These are phyloP conservation scores for Digitaria exilis DNA, from an alignment of 202 grass and related monocot species.

Conservation along the genomic window DNA sequence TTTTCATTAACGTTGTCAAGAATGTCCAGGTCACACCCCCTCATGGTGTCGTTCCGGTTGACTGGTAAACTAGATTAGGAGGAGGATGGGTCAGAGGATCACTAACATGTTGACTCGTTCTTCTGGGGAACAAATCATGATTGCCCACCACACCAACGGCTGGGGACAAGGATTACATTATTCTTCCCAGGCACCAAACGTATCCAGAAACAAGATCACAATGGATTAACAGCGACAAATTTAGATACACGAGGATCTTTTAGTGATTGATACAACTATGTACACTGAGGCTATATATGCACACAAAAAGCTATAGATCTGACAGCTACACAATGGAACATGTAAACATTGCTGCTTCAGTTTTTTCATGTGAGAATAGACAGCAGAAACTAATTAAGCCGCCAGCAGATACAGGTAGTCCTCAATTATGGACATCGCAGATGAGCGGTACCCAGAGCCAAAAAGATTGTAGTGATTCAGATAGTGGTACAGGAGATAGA, in stretches of 20 bases:
- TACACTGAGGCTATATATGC: background rate
- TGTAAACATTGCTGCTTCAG: background rate
- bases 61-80: background rate
- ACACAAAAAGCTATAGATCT: background rate
- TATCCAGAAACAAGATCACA: background rate
- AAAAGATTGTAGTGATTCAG: slow-evolving; percentile 92
- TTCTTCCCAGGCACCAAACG: background rate
- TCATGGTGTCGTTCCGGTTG: slow-evolving; percentile 11
- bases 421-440: slow-evolving; percentile 76
- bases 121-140: background rate
- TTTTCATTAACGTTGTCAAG: slow-evolving; percentile 25
- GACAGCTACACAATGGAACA: background rate
- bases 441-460: slow-evolving; percentile 70
- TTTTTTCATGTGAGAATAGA: background rate
- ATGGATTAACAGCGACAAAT: slow-evolving; percentile 10
- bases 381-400: slow-evolving; percentile 24
- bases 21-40: background rate
- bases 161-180: background rate
- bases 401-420: slow-evolving; percentile 61
- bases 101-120: slow-evolving; percentile 40
- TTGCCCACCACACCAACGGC: slow-evolving; percentile 30
- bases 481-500: slow-evolving; percentile 87
- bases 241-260: slow-evolving; percentile 2
- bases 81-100: slow-evolving; percentile 28
- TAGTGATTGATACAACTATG: background rate